phyloP scores from a whole-genome alignment of 2,329 filamentous ascomycete species.

The Fusarium sp. region DNA sequence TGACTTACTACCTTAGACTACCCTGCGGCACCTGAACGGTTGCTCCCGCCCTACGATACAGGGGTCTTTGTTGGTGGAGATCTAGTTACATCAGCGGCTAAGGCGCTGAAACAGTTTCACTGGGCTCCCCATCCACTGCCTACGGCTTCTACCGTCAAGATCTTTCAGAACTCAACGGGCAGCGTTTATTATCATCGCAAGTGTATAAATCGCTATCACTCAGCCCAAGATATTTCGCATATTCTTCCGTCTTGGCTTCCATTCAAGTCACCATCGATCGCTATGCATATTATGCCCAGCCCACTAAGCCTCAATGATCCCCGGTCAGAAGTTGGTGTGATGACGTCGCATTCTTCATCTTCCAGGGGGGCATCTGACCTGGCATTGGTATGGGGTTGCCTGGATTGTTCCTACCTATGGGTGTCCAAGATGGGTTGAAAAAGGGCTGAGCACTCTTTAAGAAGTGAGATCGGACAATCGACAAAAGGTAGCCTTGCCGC shows the following conservation, averaged over 20 bases:
- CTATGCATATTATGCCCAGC: constrained; percentile 10
- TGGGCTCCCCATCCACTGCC: background rate
- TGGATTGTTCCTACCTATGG: constrained; percentile 8
- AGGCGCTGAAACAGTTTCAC: constrained; percentile 8
- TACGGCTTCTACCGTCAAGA: background rate
- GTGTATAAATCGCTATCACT: background rate
- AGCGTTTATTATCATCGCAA: background rate
- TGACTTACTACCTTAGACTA: background rate
- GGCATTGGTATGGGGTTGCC: constrained; percentile 11
- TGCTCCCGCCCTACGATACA: background rate
- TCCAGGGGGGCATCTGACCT: constrained; percentile 29
- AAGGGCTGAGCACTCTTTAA: constrained; percentile 21
- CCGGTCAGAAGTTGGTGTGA: constrained; percentile 25
- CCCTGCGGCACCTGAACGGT: background rate
- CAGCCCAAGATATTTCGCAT: background rate
- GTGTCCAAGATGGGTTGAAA: constrained; percentile 2
- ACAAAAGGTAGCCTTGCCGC: constrained; percentile 12
- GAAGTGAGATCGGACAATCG: background rate
- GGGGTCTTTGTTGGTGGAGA: constrained; percentile 2
- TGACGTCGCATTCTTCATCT: constrained; percentile 34
- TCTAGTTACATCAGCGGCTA: background rate
- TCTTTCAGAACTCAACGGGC: too few relatives aligned
- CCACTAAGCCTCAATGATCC: constrained; percentile 31
- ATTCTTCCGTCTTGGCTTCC: constrained; percentile 11
- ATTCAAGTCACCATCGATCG: background rate